These are phyloP conservation scores for Tetragonia tetragonoides DNA, from an alignment of 148 eudicot genomes.

Conservation along the genomic window DNA sequence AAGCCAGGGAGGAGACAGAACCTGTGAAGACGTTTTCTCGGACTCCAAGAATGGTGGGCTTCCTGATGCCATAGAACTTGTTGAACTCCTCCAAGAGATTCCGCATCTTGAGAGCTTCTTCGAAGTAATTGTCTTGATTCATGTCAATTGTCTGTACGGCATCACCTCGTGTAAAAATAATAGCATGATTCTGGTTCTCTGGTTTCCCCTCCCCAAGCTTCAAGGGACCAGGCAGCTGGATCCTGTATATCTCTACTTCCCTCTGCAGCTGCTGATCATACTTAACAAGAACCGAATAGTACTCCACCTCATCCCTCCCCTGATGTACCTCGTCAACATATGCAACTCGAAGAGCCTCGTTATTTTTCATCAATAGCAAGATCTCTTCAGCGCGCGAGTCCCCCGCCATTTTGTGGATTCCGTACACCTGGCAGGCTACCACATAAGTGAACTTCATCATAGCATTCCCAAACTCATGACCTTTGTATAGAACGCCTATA, in stretches of 20 bases:
- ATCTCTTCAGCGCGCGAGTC: constrained; percentile 90
- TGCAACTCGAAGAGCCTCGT: constrained; percentile 94
- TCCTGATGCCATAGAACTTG: constrained; percentile 58
- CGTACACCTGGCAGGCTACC: constrained; percentile 83
- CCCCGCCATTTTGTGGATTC: constrained; percentile 62
- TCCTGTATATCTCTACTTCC: constrained; percentile 84
- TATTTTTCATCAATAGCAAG: constrained; percentile 68
- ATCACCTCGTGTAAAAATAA: constrained; percentile 91
- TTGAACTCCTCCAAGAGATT: constrained; percentile 89
- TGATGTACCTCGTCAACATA: constrained; percentile 78
- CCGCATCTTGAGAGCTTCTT: constrained; percentile 93
- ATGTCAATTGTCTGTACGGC: constrained; percentile 95
- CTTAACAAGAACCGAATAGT: constrained; percentile 87
- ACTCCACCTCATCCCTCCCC: constrained; percentile 59
- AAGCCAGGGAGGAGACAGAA: constrained; percentile 94
- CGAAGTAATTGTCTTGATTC: constrained; percentile 89
- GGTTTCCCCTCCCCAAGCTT: constrained; percentile 97
- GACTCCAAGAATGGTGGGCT: constrained; percentile 85
- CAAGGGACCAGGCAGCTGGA: constrained; percentile 79
- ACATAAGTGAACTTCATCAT: constrained; percentile 92
- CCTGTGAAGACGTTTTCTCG: constrained; percentile 92
- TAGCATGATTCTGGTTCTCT: constrained; percentile 95
- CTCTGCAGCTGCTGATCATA: constrained; percentile 65
- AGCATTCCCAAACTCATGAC: constrained; percentile 69
- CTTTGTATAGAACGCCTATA: constrained; percentile 60